These are phyloP conservation scores for Boeremia lycopersici DNA, from an alignment of 2,329 filamentous ascomycete genomes.

Conservation along the genomic window DNA sequence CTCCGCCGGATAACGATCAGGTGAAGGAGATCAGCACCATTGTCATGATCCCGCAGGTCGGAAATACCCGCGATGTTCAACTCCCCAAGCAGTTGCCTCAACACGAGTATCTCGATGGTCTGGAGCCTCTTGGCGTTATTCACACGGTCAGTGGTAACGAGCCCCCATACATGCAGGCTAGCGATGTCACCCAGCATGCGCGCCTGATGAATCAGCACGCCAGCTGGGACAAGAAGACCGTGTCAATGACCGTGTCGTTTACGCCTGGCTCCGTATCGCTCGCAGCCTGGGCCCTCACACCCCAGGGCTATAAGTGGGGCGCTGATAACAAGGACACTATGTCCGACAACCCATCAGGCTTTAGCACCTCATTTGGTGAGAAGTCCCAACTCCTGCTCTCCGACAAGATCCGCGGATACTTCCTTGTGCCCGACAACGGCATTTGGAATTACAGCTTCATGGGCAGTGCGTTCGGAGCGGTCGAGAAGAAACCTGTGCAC, in stretches of 20 bases:
- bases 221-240: conserved; percentile 84
- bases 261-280: conserved; percentile 95
- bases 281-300: conserved; percentile 90
- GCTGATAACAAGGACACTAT: conserved; percentile 91
- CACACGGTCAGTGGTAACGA: conserved; percentile 96
- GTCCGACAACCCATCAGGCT: conserved; percentile 92
- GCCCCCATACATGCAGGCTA: conserved; percentile 92
- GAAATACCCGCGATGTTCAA: conserved; percentile 89
- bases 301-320: conserved; percentile 94
- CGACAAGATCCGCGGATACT: conserved; percentile 93
- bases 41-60: conserved; percentile 96
- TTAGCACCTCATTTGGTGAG: conserved; percentile 88
- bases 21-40: conserved; percentile 98
- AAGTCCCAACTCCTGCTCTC: conserved; percentile 94
- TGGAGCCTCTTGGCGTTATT: conserved; percentile 93
- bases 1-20: conserved; percentile 90
- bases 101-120: conserved; percentile 82
- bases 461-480: conserved; percentile 82
- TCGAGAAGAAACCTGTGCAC: conserved; percentile 89
- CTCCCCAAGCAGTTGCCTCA: conserved; percentile 88
- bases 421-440: conserved; percentile 88
- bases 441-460: conserved; percentile 99
- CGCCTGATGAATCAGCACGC: conserved; percentile 84
- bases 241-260: conserved; percentile 95
- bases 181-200: conserved; percentile 92